Conservation (phyloP, 257 asterid species). For the Phtheirospermum japonicum region DNA sequence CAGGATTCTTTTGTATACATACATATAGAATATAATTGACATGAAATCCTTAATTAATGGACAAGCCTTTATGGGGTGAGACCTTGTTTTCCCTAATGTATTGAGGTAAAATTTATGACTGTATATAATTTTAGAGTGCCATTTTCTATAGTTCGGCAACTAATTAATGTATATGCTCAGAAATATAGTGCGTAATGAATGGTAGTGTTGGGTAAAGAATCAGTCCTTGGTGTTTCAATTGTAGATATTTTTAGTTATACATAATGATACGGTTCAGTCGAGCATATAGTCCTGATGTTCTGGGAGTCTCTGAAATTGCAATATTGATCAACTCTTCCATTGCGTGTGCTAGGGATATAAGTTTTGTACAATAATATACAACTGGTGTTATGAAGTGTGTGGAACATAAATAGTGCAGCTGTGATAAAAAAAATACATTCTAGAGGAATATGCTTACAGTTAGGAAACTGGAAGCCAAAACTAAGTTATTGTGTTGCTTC, state of each 20-base stretch:
- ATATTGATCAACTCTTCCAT: not conserved
- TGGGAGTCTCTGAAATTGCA: slow-evolving; percentile 5
- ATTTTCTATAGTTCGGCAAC: not conserved
- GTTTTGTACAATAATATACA: too few relatives aligned
- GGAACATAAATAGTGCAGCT: too few relatives aligned
- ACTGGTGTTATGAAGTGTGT: too few relatives aligned
- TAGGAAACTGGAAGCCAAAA: too few relatives aligned
- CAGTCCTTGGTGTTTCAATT: not conserved
- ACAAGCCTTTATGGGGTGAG: slow-evolving; percentile 6
- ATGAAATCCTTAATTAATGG: not conserved
- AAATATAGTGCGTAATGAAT: not conserved
- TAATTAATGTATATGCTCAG: slow-evolving; percentile 9
- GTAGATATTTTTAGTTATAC: not conserved
- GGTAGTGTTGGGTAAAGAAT: not conserved
- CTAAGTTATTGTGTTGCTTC: too few relatives aligned
- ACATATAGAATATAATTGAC: not conserved
- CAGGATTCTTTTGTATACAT: not conserved
- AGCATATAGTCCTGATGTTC: not conserved
- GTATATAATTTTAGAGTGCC: not conserved
- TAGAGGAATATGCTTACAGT: too few relatives aligned
- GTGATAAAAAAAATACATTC: too few relatives aligned
- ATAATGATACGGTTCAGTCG: not conserved
- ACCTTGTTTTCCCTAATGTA: not conserved
- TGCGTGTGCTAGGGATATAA: too few relatives aligned
- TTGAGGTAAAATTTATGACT: slow-evolving; percentile 3